Percentiles rank a stretch among this genome's conserved stretches.
phyloP scores from a whole-genome alignment of 2,329 filamentous ascomycete genomes.

The Paramyrothecium sp. region DNA sequence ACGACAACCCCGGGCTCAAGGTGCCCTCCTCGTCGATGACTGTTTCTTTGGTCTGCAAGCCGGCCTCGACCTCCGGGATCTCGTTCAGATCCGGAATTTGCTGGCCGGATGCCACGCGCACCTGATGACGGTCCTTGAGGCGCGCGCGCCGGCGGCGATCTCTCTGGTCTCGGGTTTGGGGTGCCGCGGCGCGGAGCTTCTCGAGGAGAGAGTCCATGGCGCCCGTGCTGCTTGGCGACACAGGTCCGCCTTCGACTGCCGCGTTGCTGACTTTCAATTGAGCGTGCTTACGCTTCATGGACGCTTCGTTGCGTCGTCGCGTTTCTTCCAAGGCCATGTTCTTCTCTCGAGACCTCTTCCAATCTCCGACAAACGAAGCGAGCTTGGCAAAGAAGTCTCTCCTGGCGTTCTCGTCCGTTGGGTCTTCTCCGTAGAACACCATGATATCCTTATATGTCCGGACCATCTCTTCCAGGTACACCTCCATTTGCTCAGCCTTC shows the following conservation, averaged over 20 bases:
- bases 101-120: conserved; percentile 85
- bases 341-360: conserved; percentile 96
- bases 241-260: conserved; percentile 46
- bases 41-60: conserved; percentile 29
- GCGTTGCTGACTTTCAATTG: conserved; percentile 61
- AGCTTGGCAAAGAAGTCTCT: conserved; percentile 96
- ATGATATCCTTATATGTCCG: conserved; percentile 93
- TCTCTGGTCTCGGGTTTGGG: conserved; percentile 83
- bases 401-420: conserved; percentile 84
- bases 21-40: conserved; percentile 47
- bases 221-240: conserved; percentile 72
- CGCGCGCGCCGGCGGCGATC: conserved; percentile 84
- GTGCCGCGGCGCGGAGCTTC: conserved; percentile 90
- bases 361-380: conserved; percentile 84
- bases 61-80: conserved; percentile 53
- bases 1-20: conserved; percentile 48
- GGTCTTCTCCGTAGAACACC: conserved; percentile 94
- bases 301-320: conserved; percentile 81
- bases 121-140: conserved; percentile 87
- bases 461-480: conserved; percentile 91
- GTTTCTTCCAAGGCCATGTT: conserved; percentile 81
- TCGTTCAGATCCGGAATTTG: conserved; percentile 73
- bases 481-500: conserved; percentile 92
- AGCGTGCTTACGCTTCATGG: conserved; percentile 87
- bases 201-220: conserved; percentile 96